Conservation (phyloP, 106 monocot species). For the Acorus calamus region DNA sequence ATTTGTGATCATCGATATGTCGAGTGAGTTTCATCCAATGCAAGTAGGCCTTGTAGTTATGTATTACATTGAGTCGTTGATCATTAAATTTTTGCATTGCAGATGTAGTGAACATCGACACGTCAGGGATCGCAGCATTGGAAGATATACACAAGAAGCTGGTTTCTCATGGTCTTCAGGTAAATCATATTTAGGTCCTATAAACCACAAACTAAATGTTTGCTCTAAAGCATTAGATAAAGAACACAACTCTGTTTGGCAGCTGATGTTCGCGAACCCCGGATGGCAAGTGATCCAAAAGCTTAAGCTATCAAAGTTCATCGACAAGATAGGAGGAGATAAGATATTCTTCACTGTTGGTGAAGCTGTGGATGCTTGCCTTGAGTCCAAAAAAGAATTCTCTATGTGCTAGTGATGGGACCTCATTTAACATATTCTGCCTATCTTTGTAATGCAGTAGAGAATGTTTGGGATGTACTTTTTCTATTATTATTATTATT, state of each 20-base stretch:
- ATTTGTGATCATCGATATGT: conserved; percentile 68
- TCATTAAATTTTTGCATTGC: too few relatives aligned
- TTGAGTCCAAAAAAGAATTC: conserved; percentile 17
- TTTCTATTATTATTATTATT: too few relatives aligned
- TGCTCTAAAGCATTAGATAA: too few relatives aligned
- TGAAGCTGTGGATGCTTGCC: conserved; percentile 73
- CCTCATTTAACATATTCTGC: too few relatives aligned
- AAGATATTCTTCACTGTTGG: conserved; percentile 61
- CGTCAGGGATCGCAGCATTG: conserved; percentile 49
- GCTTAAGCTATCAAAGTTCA: conserved; percentile 54
- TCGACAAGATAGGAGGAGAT: conserved; percentile 29
- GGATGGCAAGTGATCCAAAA: conserved; percentile 68
- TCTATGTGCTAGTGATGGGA: too few relatives aligned
- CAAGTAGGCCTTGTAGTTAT: too few relatives aligned
- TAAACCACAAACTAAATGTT: too few relatives aligned
- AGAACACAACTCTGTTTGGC: too few relatives aligned
- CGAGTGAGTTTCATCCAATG: conserved; percentile 31
- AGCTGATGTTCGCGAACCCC: conserved; percentile 64
- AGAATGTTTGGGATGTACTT: too few relatives aligned
- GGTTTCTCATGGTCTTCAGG: conserved; percentile 45
- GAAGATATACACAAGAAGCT: conserved; percentile 61
- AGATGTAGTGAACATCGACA: conserved; percentile 87
- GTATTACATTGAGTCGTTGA: too few relatives aligned
- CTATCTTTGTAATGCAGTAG: too few relatives aligned
- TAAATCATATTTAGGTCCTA: too few relatives aligned